Base-by-base conservation (phyloP, 352 stramenopile genomes). In the Globisporangium alternatum region DNA sequence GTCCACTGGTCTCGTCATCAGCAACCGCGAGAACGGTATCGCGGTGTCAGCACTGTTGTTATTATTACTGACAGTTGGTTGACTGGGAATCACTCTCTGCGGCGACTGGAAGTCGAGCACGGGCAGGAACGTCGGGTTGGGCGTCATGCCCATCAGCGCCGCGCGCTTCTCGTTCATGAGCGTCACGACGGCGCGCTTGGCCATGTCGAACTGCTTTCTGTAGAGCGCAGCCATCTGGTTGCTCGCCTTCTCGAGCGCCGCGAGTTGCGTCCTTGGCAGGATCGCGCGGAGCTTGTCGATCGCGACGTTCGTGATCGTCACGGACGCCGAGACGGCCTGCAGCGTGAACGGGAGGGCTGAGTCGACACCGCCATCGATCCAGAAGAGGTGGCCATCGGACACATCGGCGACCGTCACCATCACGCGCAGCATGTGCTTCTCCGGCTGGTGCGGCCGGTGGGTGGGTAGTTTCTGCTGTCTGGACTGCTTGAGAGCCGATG, bases 331-430 rank as follows among this genome's bases (percentile, higher is more conserved):
- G 9, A 83, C 67, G 15, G 71, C 68, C n/a, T 83, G 62, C n/a
- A 90, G 33, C 7, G 65, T 76, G 60, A 86, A 84, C 2, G 75
- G 77, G 33, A 62, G 56, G 0, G 58, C 28, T 9, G 30, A n/a
- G 10, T 45, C 30, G 13, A 39, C 52, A 19, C 57, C 54, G 0
- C 31, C 60, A n/a, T 88, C 68, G 37, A 88, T 65, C 77, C 77
- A 90, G 45, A 88, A 86, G 7, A 87, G 56, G 47, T 90, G 79
- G 1, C 81, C 79, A 5, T 57, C 64, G n/a, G 43, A 61, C 5
- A 88, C 79, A 44, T 90, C 74, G 12, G 76, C 77, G 44, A 90
- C 78, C 3, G 81, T 80, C 33, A 74, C 76, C 49, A 83, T 49
- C 39, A 86, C 65, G 43, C 70, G 77, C 2, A 80, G 33, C 21